phyloP scores from a whole-genome alignment of 768 basidiomycete genomes.

The Gloeophyllum trabeum region DNA sequence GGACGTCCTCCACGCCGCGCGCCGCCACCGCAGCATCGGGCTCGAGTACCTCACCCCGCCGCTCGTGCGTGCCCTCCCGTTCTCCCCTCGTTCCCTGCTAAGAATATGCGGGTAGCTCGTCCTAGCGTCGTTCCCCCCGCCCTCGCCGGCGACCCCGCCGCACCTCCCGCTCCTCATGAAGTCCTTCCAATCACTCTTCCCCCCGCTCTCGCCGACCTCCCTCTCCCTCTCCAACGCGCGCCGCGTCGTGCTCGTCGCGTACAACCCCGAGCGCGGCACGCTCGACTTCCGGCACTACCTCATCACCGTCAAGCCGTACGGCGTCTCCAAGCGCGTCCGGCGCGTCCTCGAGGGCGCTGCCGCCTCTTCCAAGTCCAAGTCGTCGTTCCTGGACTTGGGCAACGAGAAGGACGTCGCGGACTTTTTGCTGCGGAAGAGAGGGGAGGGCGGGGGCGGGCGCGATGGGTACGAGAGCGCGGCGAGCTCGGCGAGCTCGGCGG shows the following conservation, averaged over 20 bases:
- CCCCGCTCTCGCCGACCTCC: conserved; percentile 76
- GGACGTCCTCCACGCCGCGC: conserved; percentile 59
- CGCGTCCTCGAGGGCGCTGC: conserved; percentile 63
- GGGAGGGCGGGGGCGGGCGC: conserved; percentile 34
- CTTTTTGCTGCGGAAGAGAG: conserved; percentile 70
- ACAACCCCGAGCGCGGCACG: conserved; percentile 77
- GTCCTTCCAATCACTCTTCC: conserved; percentile 93
- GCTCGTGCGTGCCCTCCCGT: conserved; percentile 42
- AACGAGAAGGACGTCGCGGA: conserved; percentile 94
- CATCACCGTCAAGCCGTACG: conserved; percentile 91
- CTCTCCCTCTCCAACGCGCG: conserved; percentile 83
- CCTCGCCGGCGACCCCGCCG: conserved; percentile 61
- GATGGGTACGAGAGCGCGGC: conserved; percentile 73
- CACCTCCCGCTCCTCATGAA: conserved; percentile 91
- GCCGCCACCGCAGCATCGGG: conserved; percentile 64
- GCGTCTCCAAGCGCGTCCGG: conserved; percentile 85
- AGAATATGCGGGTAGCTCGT: conserved; percentile 53
- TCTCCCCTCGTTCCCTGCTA: neutral
- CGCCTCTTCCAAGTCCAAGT: conserved; percentile 19
- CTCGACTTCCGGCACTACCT: conserved; percentile 91
- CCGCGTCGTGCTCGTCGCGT: conserved; percentile 86
- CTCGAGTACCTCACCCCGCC: conserved; percentile 90
- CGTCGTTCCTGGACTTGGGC: conserved; percentile 62
- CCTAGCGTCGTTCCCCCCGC: conserved; percentile 75
- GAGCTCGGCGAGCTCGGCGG: conserved; percentile 73